Base-by-base conservation (phyloP, 2,329 filamentous ascomycete species). In the Ceratocystis eucalypticola region DNA sequence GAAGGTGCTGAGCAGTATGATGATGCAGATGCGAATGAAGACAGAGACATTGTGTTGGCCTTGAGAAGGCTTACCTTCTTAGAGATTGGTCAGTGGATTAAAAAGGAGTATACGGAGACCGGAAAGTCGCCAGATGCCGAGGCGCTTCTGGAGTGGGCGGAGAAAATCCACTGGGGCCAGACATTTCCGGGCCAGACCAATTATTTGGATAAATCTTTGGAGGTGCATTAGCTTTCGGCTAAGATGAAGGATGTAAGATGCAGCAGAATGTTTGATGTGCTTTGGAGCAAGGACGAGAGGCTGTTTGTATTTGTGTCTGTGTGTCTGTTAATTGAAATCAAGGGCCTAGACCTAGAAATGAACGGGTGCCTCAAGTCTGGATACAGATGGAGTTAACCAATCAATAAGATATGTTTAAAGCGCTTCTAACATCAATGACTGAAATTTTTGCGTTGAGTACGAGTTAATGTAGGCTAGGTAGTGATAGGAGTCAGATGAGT, bases 101-200 rank as follows among this genome's bases (percentile, higher is more conserved):
- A 65, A 28, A 62, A 66, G 17, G 6, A 50, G 59, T 44, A 25
- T 4, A 59, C 33, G 30, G 62, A 67, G 15, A 25, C 22, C 28
- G 61, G 59, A 17, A 48, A 57, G 25, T 53, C 62, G 10, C 64
- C 55, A n/a, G 53, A 68, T 17, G 46, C 59, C 2, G 48, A 65
- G 17, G 55, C 33, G 17, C 37, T 68, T n/a, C 37, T 68, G 33
- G 17, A 63, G 8, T 66, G 59, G 30, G 67, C 55, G 5, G 62
- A 67, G 33, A 67, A 65, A 22, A 17, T 67, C 5, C 66, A 59
- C 22, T 67, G 66, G 66, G 66, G 66, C 5, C 62, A 64, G 45
- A 41, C 57, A 48, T 62, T 61, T 65, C 53, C 50, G 6, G 62
- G 48, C 15, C 62, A 64, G 33, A 64, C 62, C 2, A 64, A 50